Evolutionary conservation across 2,329 filamentous ascomycete species (phyloP).

Genomic region (Fusarium sp.): DNA sequence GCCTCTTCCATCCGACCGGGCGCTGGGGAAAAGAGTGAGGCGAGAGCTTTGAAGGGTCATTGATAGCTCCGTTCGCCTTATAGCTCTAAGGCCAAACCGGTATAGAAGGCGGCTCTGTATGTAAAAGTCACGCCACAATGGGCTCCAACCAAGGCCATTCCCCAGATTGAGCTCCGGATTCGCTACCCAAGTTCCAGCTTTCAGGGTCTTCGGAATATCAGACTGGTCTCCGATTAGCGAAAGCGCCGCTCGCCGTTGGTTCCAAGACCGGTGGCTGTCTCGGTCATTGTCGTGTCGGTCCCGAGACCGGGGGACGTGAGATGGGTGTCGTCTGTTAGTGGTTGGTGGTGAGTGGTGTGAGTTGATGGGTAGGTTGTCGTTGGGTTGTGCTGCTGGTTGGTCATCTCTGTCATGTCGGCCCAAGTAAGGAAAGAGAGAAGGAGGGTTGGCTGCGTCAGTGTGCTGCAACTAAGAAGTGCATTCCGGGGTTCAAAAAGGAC

Average conservation of each 20-base stretch:
- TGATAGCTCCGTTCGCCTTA: slow-evolving; percentile 5
- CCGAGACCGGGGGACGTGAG: background rate
- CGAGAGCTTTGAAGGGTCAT: slow-evolving; percentile 16
- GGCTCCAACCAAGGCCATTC: background rate
- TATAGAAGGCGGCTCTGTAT: slow-evolving; percentile 36
- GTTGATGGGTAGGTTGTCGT: background rate
- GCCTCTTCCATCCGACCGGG: slow-evolving; percentile 6
- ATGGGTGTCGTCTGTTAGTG: background rate
- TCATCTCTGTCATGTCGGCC: slow-evolving; percentile 1
- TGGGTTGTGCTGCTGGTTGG: background rate
- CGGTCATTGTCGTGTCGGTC: background rate
- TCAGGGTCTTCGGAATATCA: background rate
- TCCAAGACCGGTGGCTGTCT: background rate
- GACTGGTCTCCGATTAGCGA: background rate
- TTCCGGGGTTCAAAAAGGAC: slow-evolving; percentile 20
- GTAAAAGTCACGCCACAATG: slow-evolving; percentile 14
- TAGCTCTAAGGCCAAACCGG: slow-evolving; percentile 27
- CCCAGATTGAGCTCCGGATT: background rate
- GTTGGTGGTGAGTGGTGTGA: background rate
- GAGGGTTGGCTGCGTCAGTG: background rate
- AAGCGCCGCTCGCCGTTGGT: background rate
- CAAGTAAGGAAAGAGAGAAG: background rate
- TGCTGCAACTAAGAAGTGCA: background rate
- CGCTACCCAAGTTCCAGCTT: background rate
- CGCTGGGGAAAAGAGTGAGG: slow-evolving; percentile 27